Conservation (phyloP, 2,329 filamentous ascomycete genomes). For the Apiospora arundinis region DNA sequence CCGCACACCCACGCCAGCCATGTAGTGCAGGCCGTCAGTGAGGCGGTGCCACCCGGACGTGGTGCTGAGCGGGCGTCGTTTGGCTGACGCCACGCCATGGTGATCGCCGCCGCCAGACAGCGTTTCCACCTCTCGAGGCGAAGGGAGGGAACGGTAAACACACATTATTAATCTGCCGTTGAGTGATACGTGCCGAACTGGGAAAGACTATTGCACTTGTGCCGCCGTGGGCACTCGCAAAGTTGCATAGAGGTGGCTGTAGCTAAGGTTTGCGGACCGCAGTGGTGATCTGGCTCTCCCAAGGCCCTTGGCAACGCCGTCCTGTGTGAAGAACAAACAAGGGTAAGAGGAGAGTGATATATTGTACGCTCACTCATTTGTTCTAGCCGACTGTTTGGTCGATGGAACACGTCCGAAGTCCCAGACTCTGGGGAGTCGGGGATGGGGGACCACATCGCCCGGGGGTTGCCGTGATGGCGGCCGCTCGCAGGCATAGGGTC, state of each 20-base stretch:
- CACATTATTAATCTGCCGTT: neutral
- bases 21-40: neutral
- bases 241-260: neutral
- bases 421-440: neutral
- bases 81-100: neutral
- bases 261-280: neutral
- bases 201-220: neutral
- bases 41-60: neutral
- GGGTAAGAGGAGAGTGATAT: neutral
- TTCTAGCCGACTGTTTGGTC: neutral
- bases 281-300: neutral
- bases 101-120: neutral
- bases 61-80: neutral
- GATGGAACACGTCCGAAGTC: neutral
- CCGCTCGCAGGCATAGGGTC: neutral
- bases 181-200: neutral
- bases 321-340: neutral
- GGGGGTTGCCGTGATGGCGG: neutral
- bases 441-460: neutral
- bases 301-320: neutral
- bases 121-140: neutral
- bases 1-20: neutral
- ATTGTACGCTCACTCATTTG: neutral
- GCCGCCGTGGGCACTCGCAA: neutral
- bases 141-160: neutral